Evolutionary conservation across 2,329 filamentous ascomycete species (phyloP).

Genomic region (Corynespora cassiicola): DNA sequence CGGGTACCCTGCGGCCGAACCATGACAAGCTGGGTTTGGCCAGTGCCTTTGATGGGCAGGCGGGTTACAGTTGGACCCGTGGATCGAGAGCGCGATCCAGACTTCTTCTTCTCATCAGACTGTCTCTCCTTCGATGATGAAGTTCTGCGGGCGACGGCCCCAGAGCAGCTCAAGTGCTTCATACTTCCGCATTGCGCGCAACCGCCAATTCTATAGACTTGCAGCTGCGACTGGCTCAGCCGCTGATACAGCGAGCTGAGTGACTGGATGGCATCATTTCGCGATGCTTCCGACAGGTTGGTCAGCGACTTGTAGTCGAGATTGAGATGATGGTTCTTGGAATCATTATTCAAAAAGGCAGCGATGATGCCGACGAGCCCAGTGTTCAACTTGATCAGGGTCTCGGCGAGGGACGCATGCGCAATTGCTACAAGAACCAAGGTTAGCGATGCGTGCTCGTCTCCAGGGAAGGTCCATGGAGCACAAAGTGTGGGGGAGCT

Average conservation of each 20-base stretch:
- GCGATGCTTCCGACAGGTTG: conserved; percentile 52
- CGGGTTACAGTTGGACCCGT: conserved; percentile 35
- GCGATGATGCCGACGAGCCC: conserved; percentile 55
- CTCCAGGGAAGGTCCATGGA: conserved; percentile 11
- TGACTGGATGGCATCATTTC: conserved; percentile 52
- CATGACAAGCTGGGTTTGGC: conserved; percentile 44
- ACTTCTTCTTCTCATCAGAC: conserved; percentile 30
- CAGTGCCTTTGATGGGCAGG: conserved; percentile 38
- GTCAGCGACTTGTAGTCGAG: conserved; percentile 54
- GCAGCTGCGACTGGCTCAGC: conserved; percentile 44
- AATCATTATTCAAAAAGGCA: conserved; percentile 48
- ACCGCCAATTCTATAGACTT: conserved; percentile 29
- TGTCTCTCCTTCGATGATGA: conserved; percentile 10
- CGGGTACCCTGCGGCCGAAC: conserved; percentile 38
- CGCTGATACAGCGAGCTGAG: conserved; percentile 49
- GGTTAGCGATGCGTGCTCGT: conserved; percentile 6
- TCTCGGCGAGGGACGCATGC: conserved; percentile 53
- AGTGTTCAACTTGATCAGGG: conserved; percentile 54
- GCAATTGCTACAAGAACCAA: conserved; percentile 46
- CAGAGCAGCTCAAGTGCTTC: conserved; percentile 30
- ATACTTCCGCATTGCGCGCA: conserved; percentile 32
- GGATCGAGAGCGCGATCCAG: conserved; percentile 27
- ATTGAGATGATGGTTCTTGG: conserved; percentile 35
- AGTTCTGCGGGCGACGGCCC: not conserved
- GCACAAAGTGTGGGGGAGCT: conserved; percentile 14